Evolutionary conservation across 2,329 filamentous ascomycete species (phyloP).

Genomic region (Trichophyton mentagrophytes): DNA sequence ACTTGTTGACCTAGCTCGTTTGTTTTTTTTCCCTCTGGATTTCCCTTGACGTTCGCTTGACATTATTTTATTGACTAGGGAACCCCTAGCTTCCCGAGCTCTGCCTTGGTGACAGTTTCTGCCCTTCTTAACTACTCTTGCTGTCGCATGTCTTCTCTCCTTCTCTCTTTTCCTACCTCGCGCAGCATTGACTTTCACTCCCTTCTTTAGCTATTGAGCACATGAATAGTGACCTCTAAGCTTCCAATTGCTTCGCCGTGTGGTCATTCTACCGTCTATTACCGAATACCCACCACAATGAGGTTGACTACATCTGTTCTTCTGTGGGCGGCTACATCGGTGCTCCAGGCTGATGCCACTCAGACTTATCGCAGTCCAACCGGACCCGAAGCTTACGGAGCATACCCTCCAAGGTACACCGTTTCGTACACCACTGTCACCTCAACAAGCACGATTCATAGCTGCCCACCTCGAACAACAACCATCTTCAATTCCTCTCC

Average conservation of each 20-base stretch:
- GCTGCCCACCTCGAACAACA: neutral
- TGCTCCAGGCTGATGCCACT: constrained; percentile 12
- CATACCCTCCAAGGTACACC: neutral
- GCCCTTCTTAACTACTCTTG: neutral
- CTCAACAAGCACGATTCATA: neutral
- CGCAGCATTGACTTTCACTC: too few species aligned
- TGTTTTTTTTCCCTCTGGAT: neutral
- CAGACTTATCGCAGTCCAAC: constrained; percentile 12
- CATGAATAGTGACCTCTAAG: neutral
- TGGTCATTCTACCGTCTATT: neutral
- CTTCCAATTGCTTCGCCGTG: neutral
- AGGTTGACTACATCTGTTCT: constrained; percentile 11
- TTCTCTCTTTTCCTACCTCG: neutral
- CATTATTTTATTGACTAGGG: neutral
- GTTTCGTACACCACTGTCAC: neutral
- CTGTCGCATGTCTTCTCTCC: neutral
- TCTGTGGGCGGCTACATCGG: constrained; percentile 17
- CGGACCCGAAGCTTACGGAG: neutral
- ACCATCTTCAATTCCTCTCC: neutral
- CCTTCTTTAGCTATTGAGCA: neutral
- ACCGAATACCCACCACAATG: constrained; percentile 3
- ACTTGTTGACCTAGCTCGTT: neutral
- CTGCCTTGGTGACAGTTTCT: neutral
- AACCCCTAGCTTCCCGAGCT: neutral
- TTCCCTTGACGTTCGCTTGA: neutral